Evolutionary conservation across 148 eudicot genomes (phyloP), one percentile per base, ranked within the genome.

Genomic region (Silene uniflora): DNA sequence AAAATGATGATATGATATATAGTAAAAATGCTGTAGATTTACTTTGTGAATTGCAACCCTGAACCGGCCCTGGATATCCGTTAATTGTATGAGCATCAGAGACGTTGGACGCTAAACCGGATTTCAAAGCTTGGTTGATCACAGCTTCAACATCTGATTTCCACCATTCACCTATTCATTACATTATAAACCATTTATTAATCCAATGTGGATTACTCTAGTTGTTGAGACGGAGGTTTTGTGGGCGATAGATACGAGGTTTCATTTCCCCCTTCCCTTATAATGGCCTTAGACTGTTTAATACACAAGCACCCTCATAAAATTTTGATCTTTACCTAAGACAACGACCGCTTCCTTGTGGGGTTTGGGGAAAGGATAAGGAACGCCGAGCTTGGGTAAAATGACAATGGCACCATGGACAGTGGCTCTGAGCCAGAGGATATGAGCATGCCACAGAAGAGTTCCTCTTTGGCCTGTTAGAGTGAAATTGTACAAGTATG

Each of bases 31-130:
- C n/a, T 18, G n/a, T 14, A 6, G 18, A 60, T n/a, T 62, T 62
- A 62, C 66, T 62, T 62, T n/a, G 47, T 46, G 7, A 59, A 59
- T 59, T 60, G 27, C 96, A 91, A 72, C 85, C 87, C 5, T 84
- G 87, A 46, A 77, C 64, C 0, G 77, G 71, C 14, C 77, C 65
- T 0, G 69, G 44, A 65, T 23, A n/a, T 23, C 77, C 77, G 58
- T 75, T 75, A 1, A 75, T 75, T 4, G 77, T 75, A 25, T 63
- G 70, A 54, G 72, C 72, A 54, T 75, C 78, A 27, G 78, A 75
- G 14, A 75, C 63, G 21, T 66, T 75, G 14, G 71, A 49, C 11
- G 72, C 78, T 39, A 75, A 52, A 4, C 71, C 72, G 19, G 72
- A 27, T 32, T 65, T 52, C 23, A 66, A 21, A 54, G 78, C 78